Evolutionary conservation across 495 filamentous ascomycete species (phyloP), one percentile per base, ranked within the genome.

Genomic region (Astrocystis sublimbata): DNA sequence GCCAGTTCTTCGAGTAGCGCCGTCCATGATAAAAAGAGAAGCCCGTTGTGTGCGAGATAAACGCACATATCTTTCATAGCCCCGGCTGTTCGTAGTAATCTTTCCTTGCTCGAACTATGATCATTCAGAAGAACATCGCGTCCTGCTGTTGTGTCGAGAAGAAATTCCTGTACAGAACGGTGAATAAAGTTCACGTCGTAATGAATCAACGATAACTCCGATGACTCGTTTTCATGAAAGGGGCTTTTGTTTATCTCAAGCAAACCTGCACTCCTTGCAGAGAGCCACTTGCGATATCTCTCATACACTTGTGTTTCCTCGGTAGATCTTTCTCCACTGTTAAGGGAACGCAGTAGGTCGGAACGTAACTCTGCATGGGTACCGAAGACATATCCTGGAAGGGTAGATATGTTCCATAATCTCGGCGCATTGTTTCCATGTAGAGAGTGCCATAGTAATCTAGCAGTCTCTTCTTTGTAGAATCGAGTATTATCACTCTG

Each of bases 391-490:
- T 36, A 36, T 13, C 33, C 33, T 36, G 13, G 33, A 36, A 36
- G 33, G 13, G 33, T 6, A 6, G 6, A 13, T 36, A 36, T 6
- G 6, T 13, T 36, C 33, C 33, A 36, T 6, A 36, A 36, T 6
- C 33, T 13, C 33, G 6, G 13, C 13, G 6, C 33, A 36, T 36
- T 13, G 42, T 46, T 46, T n/a, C 5, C 19, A 23, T 46, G 19
- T 15, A 46, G 5, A 46, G 42, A n/a, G 13, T 15, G 13, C 42
- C 13, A 46, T 15, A 46, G 42, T 6, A 46, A n/a, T 15, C 42
- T 15, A 46, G 65, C 61, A 1, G 68, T 64, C 33, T 65, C 42
- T 47, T 58, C 19, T 28, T 30, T 49, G 42, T 67, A 70, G 0
- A 64, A 15, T 10, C 36, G 0, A 6, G 51, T 15, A 41, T 67